phyloP scores from a whole-genome alignment of 139 green algal species.

The Tetraselmis striata region DNA sequence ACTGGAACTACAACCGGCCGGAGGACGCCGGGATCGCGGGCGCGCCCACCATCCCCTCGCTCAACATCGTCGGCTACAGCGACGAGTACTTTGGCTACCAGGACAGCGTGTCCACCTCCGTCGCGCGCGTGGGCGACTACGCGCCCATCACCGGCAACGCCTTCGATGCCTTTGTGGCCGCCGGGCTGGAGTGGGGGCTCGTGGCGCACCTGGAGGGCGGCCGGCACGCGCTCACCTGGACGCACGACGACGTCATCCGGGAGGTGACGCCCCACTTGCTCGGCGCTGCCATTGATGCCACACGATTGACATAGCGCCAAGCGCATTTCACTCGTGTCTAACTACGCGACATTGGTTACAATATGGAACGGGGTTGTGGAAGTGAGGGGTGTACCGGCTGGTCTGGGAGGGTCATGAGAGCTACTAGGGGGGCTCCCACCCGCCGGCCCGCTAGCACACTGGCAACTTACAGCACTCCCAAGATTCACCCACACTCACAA shows the following conservation, averaged over 20 bases:
- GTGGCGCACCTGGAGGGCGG: neutral
- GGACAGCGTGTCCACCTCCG: neutral
- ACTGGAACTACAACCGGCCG: neutral
- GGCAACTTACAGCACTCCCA: too few relatives aligned
- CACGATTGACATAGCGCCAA: too few relatives aligned
- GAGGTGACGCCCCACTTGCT: too few relatives aligned
- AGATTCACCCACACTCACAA: too few relatives aligned
- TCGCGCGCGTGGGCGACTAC: neutral
- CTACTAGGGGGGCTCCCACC: too few relatives aligned
- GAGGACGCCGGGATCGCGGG: neutral
- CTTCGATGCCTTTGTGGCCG: neutral
- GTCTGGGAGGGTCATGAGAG: too few relatives aligned
- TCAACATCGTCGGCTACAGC: neutral
- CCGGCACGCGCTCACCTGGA: neutral
- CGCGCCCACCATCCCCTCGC: neutral
- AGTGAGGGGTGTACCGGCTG: too few relatives aligned
- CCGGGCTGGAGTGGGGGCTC: neutral
- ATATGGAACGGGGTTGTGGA: too few relatives aligned
- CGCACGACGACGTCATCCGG: neutral
- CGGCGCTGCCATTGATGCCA: too few relatives aligned
- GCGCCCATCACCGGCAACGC: neutral
- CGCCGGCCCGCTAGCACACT: too few relatives aligned
- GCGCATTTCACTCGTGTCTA: too few relatives aligned
- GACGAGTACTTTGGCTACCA: neutral
- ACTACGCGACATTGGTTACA: too few relatives aligned